Evolutionary conservation across 2,329 filamentous ascomycete species (phyloP).

Genomic region (Kalmusia sp.): DNA sequence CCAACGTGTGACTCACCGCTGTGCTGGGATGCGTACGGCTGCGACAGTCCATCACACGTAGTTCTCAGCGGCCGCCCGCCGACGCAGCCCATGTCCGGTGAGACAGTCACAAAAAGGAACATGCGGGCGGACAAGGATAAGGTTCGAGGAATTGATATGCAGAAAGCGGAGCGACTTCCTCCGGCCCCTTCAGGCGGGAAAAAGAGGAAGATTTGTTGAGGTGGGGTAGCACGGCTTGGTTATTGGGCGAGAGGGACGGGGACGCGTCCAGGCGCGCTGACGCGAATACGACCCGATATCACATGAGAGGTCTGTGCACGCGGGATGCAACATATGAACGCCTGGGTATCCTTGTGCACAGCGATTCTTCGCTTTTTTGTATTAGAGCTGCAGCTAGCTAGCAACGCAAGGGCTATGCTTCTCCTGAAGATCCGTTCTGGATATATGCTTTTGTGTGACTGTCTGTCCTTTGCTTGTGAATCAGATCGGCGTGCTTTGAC

Average conservation of each 20-base stretch:
- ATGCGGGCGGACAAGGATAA: too few species aligned
- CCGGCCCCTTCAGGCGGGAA: constrained; percentile 6
- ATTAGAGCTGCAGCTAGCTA: not conserved
- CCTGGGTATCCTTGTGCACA: not conserved
- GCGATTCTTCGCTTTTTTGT: too few species aligned
- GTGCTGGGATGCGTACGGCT: too few species aligned
- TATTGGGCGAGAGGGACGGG: constrained; percentile 7
- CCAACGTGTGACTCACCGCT: too few species aligned
- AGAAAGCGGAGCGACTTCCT: constrained; percentile 13
- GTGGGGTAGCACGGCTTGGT: constrained; percentile 7
- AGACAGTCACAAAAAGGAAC: too few species aligned
- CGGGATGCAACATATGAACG: not conserved
- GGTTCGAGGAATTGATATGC: constrained; percentile 4
- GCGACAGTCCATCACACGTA: too few species aligned
- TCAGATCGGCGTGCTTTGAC: not conserved
- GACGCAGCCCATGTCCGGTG: too few species aligned
- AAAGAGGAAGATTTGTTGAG: constrained; percentile 1
- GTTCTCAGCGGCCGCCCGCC: too few species aligned
- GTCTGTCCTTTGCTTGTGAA: not conserved
- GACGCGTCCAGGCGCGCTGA: constrained; percentile 15
- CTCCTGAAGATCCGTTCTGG: constrained; percentile 3
- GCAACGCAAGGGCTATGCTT: not conserved
- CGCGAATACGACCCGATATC: constrained; percentile 34
- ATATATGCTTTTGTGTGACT: not conserved
- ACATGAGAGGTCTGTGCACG: constrained; percentile 38